Evolutionary conservation across 148 eudicot genomes (phyloP), one percentile per base, ranked within the genome.

Genomic region (Amaranthus palmeri): DNA sequence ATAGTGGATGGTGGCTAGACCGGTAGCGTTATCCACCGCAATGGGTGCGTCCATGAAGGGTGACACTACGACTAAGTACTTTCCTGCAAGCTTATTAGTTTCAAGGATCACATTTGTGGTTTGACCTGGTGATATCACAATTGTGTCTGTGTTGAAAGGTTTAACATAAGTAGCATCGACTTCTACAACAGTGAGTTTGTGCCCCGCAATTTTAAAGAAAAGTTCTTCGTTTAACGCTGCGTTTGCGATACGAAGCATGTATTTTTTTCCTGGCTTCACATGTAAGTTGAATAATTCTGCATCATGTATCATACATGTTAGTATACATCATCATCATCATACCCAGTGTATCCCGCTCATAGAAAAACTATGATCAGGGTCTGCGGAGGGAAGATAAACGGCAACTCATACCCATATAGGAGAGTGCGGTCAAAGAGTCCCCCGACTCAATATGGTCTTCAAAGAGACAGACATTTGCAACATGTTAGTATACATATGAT

Each of bases 11-110:
- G 78, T 68, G 10, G 88, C 89, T 14, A 83, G 80, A 40, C 82
- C 89, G 3, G 88, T 84, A 9, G n/a, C 47, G 63, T 88, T 88
- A 49, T 88, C 92, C 15, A 88, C 86, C 3, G 78, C 54, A n/a
- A 88, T 73, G 1, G 92, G 92, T 6, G 86, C 70, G 43, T 86
- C 89, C 89, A 82, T 84, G 69, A 88, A 88, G 8, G 89, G 85
- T 4, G 88, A 82, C 10, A 77, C 85, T 0, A 80, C 75, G n/a
- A 88, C 65, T 46, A 78, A 45, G 70, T 84, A 88, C 54, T 84
- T 84, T 40, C 87, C 85, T 11, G 71, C 57, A 53, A 44, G 36
- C 3, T 64, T 81, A 63, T 81, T 25, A 0, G 92, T 81, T 14
- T 74, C 61, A 11, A 88, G n/a, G 9, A 88, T 77, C 15, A 73